Evolutionary conservation across 108 stramenopile genomes (phyloP), one percentile per base, ranked within the genome.

Genomic region (Seminavis robusta): DNA sequence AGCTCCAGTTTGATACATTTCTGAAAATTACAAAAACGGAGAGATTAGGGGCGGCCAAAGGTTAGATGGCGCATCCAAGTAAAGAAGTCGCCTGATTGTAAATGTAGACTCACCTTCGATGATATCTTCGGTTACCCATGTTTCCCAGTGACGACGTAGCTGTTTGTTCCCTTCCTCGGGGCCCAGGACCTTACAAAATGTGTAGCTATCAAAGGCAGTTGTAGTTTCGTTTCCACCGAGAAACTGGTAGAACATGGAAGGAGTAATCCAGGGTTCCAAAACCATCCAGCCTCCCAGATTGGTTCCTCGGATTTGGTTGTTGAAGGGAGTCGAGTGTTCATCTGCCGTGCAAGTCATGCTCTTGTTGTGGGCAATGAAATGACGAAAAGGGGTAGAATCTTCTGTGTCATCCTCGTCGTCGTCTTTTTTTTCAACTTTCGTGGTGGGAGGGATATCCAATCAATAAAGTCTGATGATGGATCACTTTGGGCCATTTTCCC

Each of bases 271-370:
- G 19, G 94, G 94, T 52, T 92, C 95, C 40, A 94, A 67, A 1
- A 96, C 95, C 85, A 96, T 80, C 92, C 92, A 96, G 17, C 95
- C 92, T n/a, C 95, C 95, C 8, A 96, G 58, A 57, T 90, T 94
- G 52, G 89, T 90, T 4, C 78, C 90, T 21, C 90, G 85, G 40
- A 91, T 84, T 47, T 91, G 90, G 57, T 84, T 91, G 65, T 91
- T 91, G 65, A 91, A 91, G 17, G 90, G 90, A 27, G 63, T 37
- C 31, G 85, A 79, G 40, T 91, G 85, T 0, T 46, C 65, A 66
- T 91, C 90, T 5, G 73, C 72, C 6, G 65, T 23, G 48, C 90
- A 91, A 0, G 85, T 91, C 39, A 65, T 73, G 24, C 65, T 81
- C 13, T 76, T 51, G 52, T 74, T 57, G 54, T 77, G 73, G 48